Evolutionary conservation across 768 basidiomycete species (phyloP), one percentile per base, ranked within the genome.

Genomic region (Xerocomellus intermedius): DNA sequence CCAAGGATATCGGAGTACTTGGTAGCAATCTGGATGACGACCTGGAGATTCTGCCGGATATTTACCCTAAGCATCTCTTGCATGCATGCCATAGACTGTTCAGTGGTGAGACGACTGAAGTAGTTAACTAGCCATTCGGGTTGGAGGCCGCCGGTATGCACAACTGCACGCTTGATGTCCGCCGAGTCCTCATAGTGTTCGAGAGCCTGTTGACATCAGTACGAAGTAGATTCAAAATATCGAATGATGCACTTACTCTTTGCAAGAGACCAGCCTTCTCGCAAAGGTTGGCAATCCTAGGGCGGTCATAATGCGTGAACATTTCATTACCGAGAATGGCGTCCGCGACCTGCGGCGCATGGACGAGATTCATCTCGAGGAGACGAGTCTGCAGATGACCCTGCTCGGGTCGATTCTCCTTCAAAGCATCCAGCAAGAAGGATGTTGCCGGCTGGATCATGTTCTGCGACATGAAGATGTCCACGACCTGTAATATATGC

Each of bases 381-480:
- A 99, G 82, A 56, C 95, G 89, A 0, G 97, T 99, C 74, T 99
- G 97, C 14, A 99, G 77, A 61, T 89, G 94, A 0, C 85, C 96
- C 68, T 99, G 96, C 71, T 99, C 97, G 0, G 95, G 91, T 69
- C 90, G 90, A 78, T 99, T 98, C 52, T 99, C 97, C 77, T 99
- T 98, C 64, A 99, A 79, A 21, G 95, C 97, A 67, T 98, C 97
- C 55, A 99, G 76, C 45, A 98, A 77, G 86, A 99, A 98, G 1
- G 94, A 95, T 0, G 97, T 99, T 6, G 97, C 97, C 19, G 95
- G 96, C 72, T 98, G 97, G 54, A 98, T 95, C 94, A 98, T 93
- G 75, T 98, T 98, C 70, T 97, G 95, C 0, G 90, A 89, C 94
- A 98, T 97, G 79, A 99, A 98, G 64, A 98, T 97, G 66, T 99